phyloP scores from a whole-genome alignment of 352 stramenopile species.

The Globisporangium abappressorium region DNA sequence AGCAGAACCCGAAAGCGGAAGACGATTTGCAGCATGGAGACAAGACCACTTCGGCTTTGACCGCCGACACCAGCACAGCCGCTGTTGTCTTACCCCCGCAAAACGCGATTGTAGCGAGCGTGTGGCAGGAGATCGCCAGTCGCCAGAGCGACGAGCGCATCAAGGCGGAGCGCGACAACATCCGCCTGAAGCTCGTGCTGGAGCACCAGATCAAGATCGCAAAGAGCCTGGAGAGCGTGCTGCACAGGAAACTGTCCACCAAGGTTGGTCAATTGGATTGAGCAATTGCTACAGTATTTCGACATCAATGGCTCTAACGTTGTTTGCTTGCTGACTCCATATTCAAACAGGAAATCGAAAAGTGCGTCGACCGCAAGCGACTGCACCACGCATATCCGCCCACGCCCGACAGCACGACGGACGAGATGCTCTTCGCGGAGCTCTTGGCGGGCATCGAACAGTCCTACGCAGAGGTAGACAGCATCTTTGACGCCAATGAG shows the following conservation, averaged over 20 bases:
- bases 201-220: conserved; percentile 23
- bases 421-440: conserved; percentile 30
- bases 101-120: background rate
- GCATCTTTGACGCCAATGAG: conserved; percentile 30
- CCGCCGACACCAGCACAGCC: too few species aligned
- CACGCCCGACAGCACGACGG: conserved; percentile 23
- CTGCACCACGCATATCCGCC: conserved; percentile 23
- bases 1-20: conserved; percentile 1
- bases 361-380: background rate
- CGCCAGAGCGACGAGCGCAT: conserved; percentile 31
- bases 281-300: background rate
- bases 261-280: conserved; percentile 5
- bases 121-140: conserved; percentile 42
- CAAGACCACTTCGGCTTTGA: background rate
- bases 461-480: conserved; percentile 36
- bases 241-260: conserved; percentile 15
- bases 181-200: conserved; percentile 20
- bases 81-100: background rate
- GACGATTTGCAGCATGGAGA: background rate
- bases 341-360: conserved; percentile 15
- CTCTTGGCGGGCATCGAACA: conserved; percentile 32
- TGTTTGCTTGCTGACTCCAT: background rate
- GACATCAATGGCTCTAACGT: background rate
- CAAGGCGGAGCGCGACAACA: conserved; percentile 20
- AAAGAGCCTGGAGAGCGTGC: conserved; percentile 17